phyloP scores from a whole-genome alignment of 192 early-diverging fungal species.

The Umbelopsis isabellina region DNA sequence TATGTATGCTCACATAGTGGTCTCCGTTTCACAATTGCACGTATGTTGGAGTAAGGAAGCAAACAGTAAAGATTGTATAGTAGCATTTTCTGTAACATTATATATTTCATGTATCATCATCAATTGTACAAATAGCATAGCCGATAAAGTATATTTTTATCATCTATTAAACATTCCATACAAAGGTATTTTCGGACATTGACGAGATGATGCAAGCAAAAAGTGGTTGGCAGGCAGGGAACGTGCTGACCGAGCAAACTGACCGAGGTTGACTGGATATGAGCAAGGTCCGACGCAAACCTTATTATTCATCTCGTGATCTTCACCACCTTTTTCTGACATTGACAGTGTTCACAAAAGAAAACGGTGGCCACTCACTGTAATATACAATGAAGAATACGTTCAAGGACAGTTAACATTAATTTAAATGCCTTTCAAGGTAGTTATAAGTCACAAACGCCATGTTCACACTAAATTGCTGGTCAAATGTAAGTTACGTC shows the following conservation, averaged over 20 bases:
- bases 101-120: too few relatives aligned
- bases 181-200: too few relatives aligned
- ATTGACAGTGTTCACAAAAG: too few relatives aligned
- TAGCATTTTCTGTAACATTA: neutral
- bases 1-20: neutral
- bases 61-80: neutral
- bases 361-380: too few relatives aligned
- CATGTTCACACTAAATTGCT: too few relatives aligned
- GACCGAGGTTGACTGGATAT: neutral
- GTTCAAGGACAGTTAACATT: neutral
- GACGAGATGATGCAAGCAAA: neutral
- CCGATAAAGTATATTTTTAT: too few relatives aligned
- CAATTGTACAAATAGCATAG: too few relatives aligned
- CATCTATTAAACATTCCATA: too few relatives aligned
- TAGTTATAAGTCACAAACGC: too few relatives aligned
- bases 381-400: too few relatives aligned
- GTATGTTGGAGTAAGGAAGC: neutral
- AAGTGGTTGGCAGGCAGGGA: neutral
- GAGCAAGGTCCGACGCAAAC: neutral
- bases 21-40: constrained; percentile 9
- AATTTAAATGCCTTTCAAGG: too few relatives aligned
- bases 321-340: neutral
- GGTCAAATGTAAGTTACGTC: neutral
- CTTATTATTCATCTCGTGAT: constrained; percentile 18
- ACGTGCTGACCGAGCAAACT: neutral